Percentiles rank a stretch among this genome's conserved stretches.
Conservation (phyloP, 1,139 yeast species). For the Candida sanyaensis region DNA sequence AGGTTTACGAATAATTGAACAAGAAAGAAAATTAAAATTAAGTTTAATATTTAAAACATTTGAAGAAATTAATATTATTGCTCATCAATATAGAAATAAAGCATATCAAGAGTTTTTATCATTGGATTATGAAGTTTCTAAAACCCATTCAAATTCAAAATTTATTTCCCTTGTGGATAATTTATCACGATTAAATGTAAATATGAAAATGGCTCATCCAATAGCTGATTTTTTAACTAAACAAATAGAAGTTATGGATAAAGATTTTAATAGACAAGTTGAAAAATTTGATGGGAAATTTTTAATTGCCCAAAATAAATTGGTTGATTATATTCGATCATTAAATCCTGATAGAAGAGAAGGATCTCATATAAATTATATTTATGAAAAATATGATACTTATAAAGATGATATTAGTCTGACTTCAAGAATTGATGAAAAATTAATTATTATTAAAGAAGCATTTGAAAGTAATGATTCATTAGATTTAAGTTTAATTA, state of each 20-base stretch:
- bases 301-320: conserved; percentile 40
- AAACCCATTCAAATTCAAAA: conserved; percentile 21
- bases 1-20: conserved; percentile 19
- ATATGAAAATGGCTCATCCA: conserved; percentile 25
- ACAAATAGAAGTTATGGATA: conserved; percentile 35
- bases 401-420: conserved; percentile 38
- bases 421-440: conserved; percentile 28
- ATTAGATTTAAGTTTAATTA: conserved; percentile 44
- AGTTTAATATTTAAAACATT: conserved; percentile 51
- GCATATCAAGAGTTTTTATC: conserved; percentile 60
- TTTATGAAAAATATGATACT: conserved; percentile 40
- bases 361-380: conserved; percentile 42
- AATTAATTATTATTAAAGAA: conserved; percentile 31
- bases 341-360: conserved; percentile 32
- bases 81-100: conserved; percentile 62
- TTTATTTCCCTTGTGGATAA: conserved; percentile 44
- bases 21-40: conserved; percentile 39
- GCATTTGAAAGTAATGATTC: conserved; percentile 43
- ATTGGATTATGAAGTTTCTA: conserved; percentile 36
- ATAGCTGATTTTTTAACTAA: conserved; percentile 38
- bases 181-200: conserved; percentile 34
- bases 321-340: conserved; percentile 38
- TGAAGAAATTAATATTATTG: conserved; percentile 64
- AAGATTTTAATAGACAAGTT: conserved; percentile 39
- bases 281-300: conserved; percentile 38